phyloP scores from a whole-genome alignment of 306 rosid species.

The Sindora glabra region DNA sequence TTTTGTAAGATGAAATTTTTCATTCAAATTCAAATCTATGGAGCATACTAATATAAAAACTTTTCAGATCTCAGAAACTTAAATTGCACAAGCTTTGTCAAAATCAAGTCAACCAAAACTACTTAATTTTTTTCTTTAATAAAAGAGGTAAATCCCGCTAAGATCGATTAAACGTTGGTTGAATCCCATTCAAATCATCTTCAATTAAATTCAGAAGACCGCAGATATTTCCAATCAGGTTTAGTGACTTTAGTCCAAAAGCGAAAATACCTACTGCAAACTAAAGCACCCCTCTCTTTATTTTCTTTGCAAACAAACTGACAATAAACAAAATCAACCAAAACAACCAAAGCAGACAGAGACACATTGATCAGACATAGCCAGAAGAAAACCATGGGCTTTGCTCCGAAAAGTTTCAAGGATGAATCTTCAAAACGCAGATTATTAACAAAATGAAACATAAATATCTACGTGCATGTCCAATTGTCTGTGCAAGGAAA shows the following conservation, averaged over 20 bases:
- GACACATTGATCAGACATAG: background rate
- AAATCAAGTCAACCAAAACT: background rate
- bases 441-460: background rate
- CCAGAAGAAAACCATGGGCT: background rate
- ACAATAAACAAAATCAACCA: too few relatives aligned
- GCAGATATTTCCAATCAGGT: too few relatives aligned
- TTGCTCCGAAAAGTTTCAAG: background rate
- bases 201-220: too few relatives aligned
- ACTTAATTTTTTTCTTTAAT: too few relatives aligned
- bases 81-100: background rate
- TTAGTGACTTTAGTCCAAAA: too few relatives aligned
- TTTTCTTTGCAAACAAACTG: too few relatives aligned
- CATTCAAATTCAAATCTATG: too few relatives aligned
- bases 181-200: background rate
- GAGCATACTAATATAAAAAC: too few relatives aligned
- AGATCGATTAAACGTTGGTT: background rate
- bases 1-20: too few relatives aligned
- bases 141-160: background rate
- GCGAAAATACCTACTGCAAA: too few relatives aligned
- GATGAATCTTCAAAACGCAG: background rate
- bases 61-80: background rate
- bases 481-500: background rate
- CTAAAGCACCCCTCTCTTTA: too few relatives aligned
- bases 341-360: background rate
- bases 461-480: too few relatives aligned